Percentiles rank a stretch among this genome's conserved stretches.
Conservation (phyloP, 2,329 filamentous ascomycete genomes). For the Talaromyces pinophilus region DNA sequence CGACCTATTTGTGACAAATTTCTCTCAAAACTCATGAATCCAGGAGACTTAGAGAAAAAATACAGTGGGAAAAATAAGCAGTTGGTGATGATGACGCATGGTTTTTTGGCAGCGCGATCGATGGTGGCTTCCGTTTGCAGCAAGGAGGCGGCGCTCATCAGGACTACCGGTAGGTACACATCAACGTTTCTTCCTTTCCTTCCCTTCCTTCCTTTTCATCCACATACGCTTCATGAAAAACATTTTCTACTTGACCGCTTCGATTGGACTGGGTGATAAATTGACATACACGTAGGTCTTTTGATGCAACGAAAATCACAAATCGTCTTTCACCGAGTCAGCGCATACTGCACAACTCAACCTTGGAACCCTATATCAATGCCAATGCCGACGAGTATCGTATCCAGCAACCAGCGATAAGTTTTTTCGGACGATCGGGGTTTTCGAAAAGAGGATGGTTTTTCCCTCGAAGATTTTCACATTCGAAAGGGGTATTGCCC, state of each 20-base stretch:
- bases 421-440: too few relatives aligned
- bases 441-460: too few relatives aligned
- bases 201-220: neutral
- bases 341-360: neutral
- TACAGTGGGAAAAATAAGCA: neutral
- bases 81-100: neutral
- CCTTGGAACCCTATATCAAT: neutral
- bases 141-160: slow-evolving; percentile 8
- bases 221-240: neutral
- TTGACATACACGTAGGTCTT: neutral
- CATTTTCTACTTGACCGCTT: neutral
- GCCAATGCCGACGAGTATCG: neutral
- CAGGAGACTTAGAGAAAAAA: neutral
- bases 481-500: too few relatives aligned
- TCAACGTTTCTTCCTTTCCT: too few relatives aligned
- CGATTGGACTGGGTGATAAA: neutral
- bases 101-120: slow-evolving; percentile 3
- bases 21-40: neutral
- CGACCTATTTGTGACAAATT: neutral
- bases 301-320: neutral
- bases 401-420: neutral
- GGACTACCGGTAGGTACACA: neutral
- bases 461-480: too few relatives aligned
- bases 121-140: slow-evolving; percentile 5
- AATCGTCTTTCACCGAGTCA: neutral